These are phyloP conservation scores for Curvularia hawaiiensis DNA, from an alignment of 2,329 filamentous ascomycete species.

Conservation along the genomic window DNA sequence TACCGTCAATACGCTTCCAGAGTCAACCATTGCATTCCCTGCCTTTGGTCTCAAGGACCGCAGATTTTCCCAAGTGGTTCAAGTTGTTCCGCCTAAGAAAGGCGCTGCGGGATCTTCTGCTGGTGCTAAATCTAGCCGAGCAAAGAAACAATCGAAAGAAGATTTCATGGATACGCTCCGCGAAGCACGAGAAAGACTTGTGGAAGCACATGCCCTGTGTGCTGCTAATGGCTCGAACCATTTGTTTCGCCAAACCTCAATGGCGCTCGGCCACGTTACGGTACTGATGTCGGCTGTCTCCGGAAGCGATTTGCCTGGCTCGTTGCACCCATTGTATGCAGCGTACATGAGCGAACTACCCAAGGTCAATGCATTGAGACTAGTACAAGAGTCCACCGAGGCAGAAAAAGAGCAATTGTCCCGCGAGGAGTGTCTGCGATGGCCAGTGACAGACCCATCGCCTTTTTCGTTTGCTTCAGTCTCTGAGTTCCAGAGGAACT, in stretches of 20 bases:
- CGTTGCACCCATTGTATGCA: constrained; percentile 47
- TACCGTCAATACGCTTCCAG: constrained; percentile 86
- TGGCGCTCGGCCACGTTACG: constrained; percentile 44
- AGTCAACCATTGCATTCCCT: constrained; percentile 89
- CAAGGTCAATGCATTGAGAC: constrained; percentile 69
- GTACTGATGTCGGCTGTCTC: constrained; percentile 48
- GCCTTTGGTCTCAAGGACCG: constrained; percentile 56
- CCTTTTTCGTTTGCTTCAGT: constrained; percentile 47
- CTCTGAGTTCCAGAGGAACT: constrained; percentile 72
- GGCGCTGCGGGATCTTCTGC: constrained; percentile 13
- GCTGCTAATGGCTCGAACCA: constrained; percentile 60
- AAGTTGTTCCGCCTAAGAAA: constrained; percentile 25
- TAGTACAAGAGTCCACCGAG: constrained; percentile 64
- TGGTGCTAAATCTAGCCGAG: constrained; percentile 23
- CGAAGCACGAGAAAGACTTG: constrained; percentile 69
- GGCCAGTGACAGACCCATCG: constrained; percentile 46
- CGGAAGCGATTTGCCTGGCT: constrained; percentile 34
- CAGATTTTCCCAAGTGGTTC: constrained; percentile 30
- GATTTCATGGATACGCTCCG: constrained; percentile 65
- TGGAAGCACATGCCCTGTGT: constrained; percentile 64
- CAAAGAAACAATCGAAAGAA: constrained; percentile 31
- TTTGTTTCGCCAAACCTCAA: constrained; percentile 59
- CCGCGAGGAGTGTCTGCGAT: constrained; percentile 45
- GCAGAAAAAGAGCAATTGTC: constrained; percentile 53
- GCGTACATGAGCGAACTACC: constrained; percentile 61